Evolutionary conservation across 1,139 yeast genomes (phyloP).

Genomic region (Yamadazyma spencermartinsiae): DNA sequence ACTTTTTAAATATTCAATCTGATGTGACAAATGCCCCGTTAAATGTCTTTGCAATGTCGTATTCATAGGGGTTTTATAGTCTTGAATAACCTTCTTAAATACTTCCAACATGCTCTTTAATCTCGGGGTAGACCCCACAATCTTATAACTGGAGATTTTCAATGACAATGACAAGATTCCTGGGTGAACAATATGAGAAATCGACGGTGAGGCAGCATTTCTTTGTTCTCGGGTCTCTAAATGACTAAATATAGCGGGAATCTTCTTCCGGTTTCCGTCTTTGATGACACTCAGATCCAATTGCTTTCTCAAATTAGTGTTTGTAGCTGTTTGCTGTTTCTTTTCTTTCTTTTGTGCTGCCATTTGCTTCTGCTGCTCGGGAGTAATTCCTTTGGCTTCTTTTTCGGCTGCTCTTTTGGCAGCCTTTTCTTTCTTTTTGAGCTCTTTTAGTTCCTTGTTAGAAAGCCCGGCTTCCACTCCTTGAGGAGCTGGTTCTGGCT

Average conservation of each 20-base stretch:
- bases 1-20: constrained; percentile 87
- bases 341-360: constrained; percentile 45
- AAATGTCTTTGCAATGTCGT: constrained; percentile 86
- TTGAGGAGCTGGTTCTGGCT: constrained; percentile 8
- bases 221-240: constrained; percentile 81
- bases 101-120: constrained; percentile 84
- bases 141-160: constrained; percentile 77
- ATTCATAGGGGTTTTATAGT: constrained; percentile 82
- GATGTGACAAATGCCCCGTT: constrained; percentile 88
- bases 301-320: constrained; percentile 56
- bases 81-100: constrained; percentile 75
- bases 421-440: constrained; percentile 86
- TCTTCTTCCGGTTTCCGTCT: constrained; percentile 38
- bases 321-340: constrained; percentile 33
- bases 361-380: constrained; percentile 41
- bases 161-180: constrained; percentile 76
- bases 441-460: constrained; percentile 83
- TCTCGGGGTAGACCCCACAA: constrained; percentile 88
- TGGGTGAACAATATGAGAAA: constrained; percentile 82
- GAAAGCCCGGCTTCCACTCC: too few relatives aligned
- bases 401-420: constrained; percentile 79
- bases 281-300: constrained; percentile 54
- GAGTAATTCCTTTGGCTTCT: constrained; percentile 50
- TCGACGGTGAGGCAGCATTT: constrained; percentile 61
- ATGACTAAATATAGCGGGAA: constrained; percentile 79